A percentile compares a stretch with the other conserved stretches of the same genome.
Evolutionary conservation across 2,329 filamentous ascomycete genomes (phyloP).

Genomic region (Pestalotiopsis sp.): DNA sequence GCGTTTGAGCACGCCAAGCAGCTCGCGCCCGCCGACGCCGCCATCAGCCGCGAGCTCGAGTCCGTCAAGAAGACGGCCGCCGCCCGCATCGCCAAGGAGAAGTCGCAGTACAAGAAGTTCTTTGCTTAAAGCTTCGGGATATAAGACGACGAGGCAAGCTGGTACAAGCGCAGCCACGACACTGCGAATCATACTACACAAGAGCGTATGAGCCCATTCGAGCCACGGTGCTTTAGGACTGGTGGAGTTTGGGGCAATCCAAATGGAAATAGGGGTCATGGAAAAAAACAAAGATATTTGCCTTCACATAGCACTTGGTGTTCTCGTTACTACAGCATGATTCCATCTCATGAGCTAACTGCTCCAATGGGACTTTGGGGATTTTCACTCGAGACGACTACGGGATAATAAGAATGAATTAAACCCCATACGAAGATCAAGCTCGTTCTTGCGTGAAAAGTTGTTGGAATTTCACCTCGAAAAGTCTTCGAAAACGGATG

Average conservation of each 20-base stretch:
- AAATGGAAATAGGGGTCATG: not conserved
- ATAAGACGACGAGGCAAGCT: no score
- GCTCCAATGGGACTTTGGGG: not conserved
- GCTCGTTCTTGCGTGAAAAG: no score
- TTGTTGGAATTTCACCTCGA: no score
- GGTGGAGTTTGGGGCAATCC: not conserved
- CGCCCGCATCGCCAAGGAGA: conserved; percentile 82
- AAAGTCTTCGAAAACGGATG: not conserved
- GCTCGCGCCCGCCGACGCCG: conserved; percentile 75
- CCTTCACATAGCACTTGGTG: not conserved
- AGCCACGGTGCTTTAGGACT: no score
- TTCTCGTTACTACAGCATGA: not conserved
- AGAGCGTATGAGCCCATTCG: no score
- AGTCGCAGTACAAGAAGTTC: conserved; percentile 90
- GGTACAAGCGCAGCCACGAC: no score
- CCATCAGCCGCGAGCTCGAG: conserved; percentile 73
- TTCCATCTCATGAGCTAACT: not conserved
- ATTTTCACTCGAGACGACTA: not conserved
- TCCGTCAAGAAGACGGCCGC: conserved; percentile 77
- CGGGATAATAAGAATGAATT: not conserved
- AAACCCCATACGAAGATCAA: not conserved
- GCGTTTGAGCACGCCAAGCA: conserved; percentile 77
- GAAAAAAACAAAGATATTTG: not conserved
- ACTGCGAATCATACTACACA: no score
- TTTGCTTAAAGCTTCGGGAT: conserved; percentile 57